Evolutionary conservation across 371 early-diverging fungal genomes (phyloP).

Genomic region (Choanephora cucurbitarum): DNA sequence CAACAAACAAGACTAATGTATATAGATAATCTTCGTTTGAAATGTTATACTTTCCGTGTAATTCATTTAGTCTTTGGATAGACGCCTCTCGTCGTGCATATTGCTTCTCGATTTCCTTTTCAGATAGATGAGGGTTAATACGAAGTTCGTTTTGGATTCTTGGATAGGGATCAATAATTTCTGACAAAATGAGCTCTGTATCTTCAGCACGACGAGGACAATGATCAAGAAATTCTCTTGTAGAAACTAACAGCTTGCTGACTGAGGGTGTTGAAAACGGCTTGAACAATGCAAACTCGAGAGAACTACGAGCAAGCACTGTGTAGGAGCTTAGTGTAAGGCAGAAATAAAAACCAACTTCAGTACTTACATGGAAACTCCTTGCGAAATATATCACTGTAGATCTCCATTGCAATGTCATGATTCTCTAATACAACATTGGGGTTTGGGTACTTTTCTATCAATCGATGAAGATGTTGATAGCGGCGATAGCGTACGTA

Average conservation of each 20-base stretch:
- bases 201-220: conserved; percentile 51
- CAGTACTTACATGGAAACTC: conserved; percentile 46
- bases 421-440: conserved; percentile 37
- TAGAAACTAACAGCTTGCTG: conserved; percentile 46
- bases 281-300: conserved; percentile 55
- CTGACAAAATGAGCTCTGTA: conserved; percentile 46
- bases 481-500: conserved; percentile 44
- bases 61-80: conserved; percentile 46
- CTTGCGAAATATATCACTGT: conserved; percentile 29
- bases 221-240: conserved; percentile 42
- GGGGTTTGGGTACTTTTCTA: conserved; percentile 51
- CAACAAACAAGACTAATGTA: conserved; percentile 48
- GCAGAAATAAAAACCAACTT: no score
- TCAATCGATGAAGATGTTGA: conserved; percentile 29
- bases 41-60: conserved; percentile 55
- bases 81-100: conserved; percentile 31
- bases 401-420: conserved; percentile 44
- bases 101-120: conserved; percentile 34
- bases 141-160: conserved; percentile 36
- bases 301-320: conserved; percentile 30
- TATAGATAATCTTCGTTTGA: conserved; percentile 54
- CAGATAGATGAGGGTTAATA: conserved; percentile 19
- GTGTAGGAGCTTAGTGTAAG: not conserved
- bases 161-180: conserved; percentile 41
- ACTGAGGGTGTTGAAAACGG: conserved; percentile 55